These are phyloP conservation scores for Candida labiduridarum DNA, from an alignment of 1,139 yeast genomes.

Conservation along the genomic window DNA sequence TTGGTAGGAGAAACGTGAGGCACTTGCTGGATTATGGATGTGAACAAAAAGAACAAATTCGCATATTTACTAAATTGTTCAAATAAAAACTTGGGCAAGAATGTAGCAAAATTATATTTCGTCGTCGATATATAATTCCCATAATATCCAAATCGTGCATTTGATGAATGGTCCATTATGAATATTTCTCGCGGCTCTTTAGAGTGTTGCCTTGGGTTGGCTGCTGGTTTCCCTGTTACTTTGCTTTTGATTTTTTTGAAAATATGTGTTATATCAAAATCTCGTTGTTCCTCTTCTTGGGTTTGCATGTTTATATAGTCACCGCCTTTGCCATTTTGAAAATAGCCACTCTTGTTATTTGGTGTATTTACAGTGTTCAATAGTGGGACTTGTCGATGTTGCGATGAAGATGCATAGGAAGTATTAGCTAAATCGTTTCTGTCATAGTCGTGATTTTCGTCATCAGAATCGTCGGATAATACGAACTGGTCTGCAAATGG, in stretches of 20 bases:
- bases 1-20: constrained; percentile 97
- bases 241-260: constrained; percentile 25
- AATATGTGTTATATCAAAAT: constrained; percentile 61
- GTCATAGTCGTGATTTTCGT: constrained; percentile 12
- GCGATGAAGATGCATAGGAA: constrained; percentile 8
- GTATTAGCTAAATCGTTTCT: constrained; percentile 4
- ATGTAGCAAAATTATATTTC: constrained; percentile 93
- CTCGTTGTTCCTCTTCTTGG: constrained; percentile 22
- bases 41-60: constrained; percentile 87
- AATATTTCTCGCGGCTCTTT: constrained; percentile 65
- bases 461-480: constrained; percentile 37
- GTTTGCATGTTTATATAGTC: constrained; percentile 28
- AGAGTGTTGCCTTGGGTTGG: constrained; percentile 6
- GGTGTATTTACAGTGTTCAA: constrained; percentile 23
- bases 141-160: constrained; percentile 58
- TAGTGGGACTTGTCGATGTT: constrained; percentile 26
- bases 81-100: constrained; percentile 88
- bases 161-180: constrained; percentile 62
- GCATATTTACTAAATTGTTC: constrained; percentile 98
- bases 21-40: constrained; percentile 94
- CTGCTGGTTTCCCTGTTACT: constrained; percentile 10
- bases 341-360: constrained; percentile 2
- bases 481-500: constrained; percentile 30
- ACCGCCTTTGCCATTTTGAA: constrained; percentile 4
- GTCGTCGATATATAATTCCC: constrained; percentile 94